phyloP scores from a whole-genome alignment of 352 stramenopile species.

The Aphanomyces stellatus region DNA sequence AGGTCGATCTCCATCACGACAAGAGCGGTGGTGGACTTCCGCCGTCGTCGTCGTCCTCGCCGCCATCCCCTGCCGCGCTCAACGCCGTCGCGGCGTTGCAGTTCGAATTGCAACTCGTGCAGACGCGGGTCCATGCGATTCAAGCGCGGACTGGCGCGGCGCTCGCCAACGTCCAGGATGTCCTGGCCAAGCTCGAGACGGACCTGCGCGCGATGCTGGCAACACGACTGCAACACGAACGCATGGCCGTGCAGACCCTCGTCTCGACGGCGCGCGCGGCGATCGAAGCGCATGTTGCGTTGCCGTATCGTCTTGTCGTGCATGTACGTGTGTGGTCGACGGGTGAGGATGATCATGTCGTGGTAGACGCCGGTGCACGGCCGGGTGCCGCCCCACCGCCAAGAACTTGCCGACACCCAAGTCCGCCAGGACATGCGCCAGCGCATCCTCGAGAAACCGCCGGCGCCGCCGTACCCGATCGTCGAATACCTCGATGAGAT shows the following conservation, averaged over 20 bases:
- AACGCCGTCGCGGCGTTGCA: constrained; percentile 51
- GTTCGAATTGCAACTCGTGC: constrained; percentile 52
- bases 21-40: constrained; percentile 10
- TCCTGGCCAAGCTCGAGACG: constrained; percentile 27
- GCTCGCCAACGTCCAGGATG: constrained; percentile 15
- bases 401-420: constrained; percentile 48
- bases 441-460: constrained; percentile 30
- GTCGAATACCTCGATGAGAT: constrained; percentile 39
- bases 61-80: constrained; percentile 27
- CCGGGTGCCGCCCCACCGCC: constrained; percentile 44
- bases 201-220: constrained; percentile 36
- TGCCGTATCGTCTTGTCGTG: constrained; percentile 50
- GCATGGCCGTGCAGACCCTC: constrained; percentile 36
- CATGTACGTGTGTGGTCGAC: constrained; percentile 31
- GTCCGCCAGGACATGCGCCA: constrained; percentile 29
- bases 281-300: constrained; percentile 51
- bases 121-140: constrained; percentile 40
- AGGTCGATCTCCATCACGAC: background rate
- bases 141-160: constrained; percentile 34
- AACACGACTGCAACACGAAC: constrained; percentile 37
- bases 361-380: constrained; percentile 35
- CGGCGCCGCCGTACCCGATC: constrained; percentile 28
- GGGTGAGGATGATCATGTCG: too few species aligned
- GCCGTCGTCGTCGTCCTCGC: background rate
- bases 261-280: constrained; percentile 35